Evolutionary conservation across 78 protist genomes (phyloP).

Genomic region (Dictyostelium capitatum): DNA sequence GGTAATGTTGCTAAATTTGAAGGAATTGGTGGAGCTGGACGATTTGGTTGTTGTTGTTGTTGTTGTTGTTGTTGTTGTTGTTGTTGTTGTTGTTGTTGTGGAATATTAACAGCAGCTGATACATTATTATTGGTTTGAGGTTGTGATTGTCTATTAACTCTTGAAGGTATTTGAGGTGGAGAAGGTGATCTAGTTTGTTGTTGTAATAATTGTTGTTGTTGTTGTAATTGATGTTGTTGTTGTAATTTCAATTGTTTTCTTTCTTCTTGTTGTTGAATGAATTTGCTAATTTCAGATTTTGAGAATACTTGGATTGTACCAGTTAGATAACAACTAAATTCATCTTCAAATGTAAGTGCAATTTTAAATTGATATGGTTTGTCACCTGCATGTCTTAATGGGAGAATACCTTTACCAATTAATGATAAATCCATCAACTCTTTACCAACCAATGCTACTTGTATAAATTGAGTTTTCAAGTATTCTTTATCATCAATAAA

Average conservation of each 20-base stretch:
- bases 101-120: conserved; percentile 3
- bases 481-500: conserved; percentile 80
- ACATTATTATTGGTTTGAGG: not conserved
- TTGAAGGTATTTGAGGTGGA: conserved; percentile 54
- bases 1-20: not conserved
- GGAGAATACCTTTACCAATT: conserved; percentile 74
- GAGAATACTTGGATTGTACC: conserved; percentile 60
- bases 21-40: conserved; percentile 18
- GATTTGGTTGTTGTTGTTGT: not conserved
- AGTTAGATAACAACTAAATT: conserved; percentile 35
- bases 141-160: conserved; percentile 6
- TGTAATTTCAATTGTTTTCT: not conserved
- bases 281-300: conserved; percentile 42
- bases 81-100: not conserved
- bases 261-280: conserved; percentile 7
- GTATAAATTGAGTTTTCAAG: conserved; percentile 64
- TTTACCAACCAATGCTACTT: conserved; percentile 40
- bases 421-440: conserved; percentile 41
- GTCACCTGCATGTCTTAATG: conserved; percentile 40
- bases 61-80: not conserved
- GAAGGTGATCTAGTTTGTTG: not conserved
- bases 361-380: conserved; percentile 49
- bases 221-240: conserved; percentile 17
- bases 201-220: not conserved
- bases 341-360: conserved; percentile 29